Conservation (phyloP, 2,329 filamentous ascomycete species). For the Xylariales sp. region DNA sequence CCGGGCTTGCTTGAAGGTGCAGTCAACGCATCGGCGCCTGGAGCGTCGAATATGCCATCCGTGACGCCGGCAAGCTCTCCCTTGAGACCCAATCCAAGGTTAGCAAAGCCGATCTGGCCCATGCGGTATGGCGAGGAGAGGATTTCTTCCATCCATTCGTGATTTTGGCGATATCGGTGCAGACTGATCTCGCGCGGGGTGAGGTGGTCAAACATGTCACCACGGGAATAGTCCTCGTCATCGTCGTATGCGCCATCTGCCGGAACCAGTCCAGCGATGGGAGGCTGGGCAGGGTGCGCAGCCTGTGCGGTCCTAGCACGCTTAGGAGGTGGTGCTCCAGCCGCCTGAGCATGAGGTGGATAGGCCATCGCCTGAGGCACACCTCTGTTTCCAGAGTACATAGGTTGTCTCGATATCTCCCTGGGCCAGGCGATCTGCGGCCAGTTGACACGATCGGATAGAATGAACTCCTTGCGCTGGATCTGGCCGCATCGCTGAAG, state of each 20-base stretch:
- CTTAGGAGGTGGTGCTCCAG: slow-evolving; percentile 50
- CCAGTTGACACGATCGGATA: slow-evolving; percentile 86
- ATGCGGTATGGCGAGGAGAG: slow-evolving; percentile 86
- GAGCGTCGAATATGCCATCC: slow-evolving; percentile 74
- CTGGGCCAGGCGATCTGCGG: slow-evolving; percentile 72
- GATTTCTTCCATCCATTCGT: slow-evolving; percentile 99
- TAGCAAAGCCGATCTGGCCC: slow-evolving; percentile 78
- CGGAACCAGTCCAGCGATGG: slow-evolving; percentile 33
- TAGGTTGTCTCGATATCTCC: slow-evolving; percentile 44
- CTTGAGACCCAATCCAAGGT: slow-evolving; percentile 79
- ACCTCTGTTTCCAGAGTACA: slow-evolving; percentile 44
- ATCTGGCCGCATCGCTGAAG: slow-evolving; percentile 76
- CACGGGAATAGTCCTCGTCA: slow-evolving; percentile 81
- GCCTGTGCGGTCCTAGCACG: slow-evolving; percentile 42
- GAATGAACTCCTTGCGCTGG: slow-evolving; percentile 88
- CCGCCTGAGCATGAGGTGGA: slow-evolving; percentile 41
- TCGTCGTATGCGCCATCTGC: slow-evolving; percentile 62
- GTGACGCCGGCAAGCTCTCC: slow-evolving; percentile 81
- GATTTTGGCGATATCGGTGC: slow-evolving; percentile 85
- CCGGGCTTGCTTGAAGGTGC: slow-evolving; percentile 8
- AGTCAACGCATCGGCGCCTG: slow-evolving; percentile 40
- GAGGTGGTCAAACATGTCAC: slow-evolving; percentile 85
- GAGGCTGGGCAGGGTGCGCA: slow-evolving; percentile 31
- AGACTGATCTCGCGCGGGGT: slow-evolving; percentile 87
- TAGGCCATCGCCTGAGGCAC: slow-evolving; percentile 61